A percentile compares a stretch with the other conserved stretches of the same genome.
phyloP scores from a whole-genome alignment of 257 asterid genomes.

The Fraxinus anomala region DNA sequence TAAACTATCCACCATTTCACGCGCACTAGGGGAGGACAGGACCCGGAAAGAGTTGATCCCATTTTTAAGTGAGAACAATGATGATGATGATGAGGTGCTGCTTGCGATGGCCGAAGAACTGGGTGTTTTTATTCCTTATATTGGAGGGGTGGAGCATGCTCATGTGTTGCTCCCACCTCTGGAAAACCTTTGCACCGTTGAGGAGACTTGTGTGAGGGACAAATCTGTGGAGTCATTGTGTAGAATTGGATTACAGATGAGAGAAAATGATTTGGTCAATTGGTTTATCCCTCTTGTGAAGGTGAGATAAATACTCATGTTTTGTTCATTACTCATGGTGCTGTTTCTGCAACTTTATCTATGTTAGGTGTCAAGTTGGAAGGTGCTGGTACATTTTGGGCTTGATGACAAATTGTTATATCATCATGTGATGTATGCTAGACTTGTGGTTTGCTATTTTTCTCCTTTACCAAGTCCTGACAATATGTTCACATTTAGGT shows the following conservation, averaged over 20 bases:
- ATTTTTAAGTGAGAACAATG: slow-evolving; percentile 87
- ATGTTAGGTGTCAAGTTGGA: not conserved
- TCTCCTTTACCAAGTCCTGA: not conserved
- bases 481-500: not conserved
- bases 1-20: slow-evolving; percentile 87
- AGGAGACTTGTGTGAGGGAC: slow-evolving; percentile 94
- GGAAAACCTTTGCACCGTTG: slow-evolving; percentile 89
- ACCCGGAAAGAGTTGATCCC: slow-evolving; percentile 88
- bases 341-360: not conserved
- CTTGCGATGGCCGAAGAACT: slow-evolving; percentile 96
- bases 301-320: slow-evolving; percentile 43
- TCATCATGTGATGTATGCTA: slow-evolving; percentile 1
- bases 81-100: slow-evolving; percentile 88
- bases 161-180: slow-evolving; percentile 84
- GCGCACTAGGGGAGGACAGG: slow-evolving; percentile 96
- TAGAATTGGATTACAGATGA: slow-evolving; percentile 92
- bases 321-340: slow-evolving; percentile 10
- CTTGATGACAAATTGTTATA: not conserved
- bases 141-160: slow-evolving; percentile 95
- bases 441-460: not conserved
- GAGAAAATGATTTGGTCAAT: slow-evolving; percentile 83
- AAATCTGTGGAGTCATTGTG: slow-evolving; percentile 90
- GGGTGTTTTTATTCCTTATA: slow-evolving; percentile 90
- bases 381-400: not conserved
- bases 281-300: slow-evolving; percentile 83